Percentiles rank a stretch among this genome's conserved stretches.
Conservation (phyloP, 148 eudicot genomes). For the Nyssa sinensis region DNA sequence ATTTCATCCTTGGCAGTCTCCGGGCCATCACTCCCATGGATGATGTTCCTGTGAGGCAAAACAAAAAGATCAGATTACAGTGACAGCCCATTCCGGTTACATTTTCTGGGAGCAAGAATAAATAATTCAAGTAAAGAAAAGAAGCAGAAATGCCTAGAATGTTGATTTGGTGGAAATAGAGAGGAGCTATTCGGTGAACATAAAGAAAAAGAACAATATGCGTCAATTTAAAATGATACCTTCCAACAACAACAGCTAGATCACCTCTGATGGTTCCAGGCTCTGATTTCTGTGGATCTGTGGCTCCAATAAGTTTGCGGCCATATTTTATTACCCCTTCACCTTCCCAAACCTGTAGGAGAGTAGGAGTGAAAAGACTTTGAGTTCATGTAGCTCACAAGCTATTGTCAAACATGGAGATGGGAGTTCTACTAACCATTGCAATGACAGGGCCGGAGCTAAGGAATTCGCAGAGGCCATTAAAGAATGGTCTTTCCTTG, state of each 20-base stretch:
- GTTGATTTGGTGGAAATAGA: background rate
- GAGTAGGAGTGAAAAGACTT: background rate
- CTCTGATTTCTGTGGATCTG: slow-evolving; percentile 95
- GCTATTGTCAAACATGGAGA: slow-evolving; percentile 4
- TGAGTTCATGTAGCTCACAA: slow-evolving; percentile 3
- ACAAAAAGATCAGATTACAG: background rate
- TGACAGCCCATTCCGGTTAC: too few relatives aligned
- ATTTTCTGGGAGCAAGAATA: background rate
- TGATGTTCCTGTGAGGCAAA: slow-evolving; percentile 58
- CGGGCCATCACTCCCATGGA: slow-evolving; percentile 98
- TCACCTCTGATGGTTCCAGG: slow-evolving; percentile 99
- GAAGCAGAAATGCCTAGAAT: background rate
- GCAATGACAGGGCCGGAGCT: slow-evolving; percentile 99
- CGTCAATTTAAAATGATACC: slow-evolving; percentile 39
- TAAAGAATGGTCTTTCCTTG: slow-evolving; percentile 91
- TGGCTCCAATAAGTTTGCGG: slow-evolving; percentile 95
- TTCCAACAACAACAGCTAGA: slow-evolving; percentile 92
- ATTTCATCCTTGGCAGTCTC: slow-evolving; percentile 98
- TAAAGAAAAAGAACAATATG: too few relatives aligned
- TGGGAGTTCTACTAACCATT: slow-evolving; percentile 54
- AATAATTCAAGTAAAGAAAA: too few relatives aligned
- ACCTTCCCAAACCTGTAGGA: slow-evolving; percentile 97
- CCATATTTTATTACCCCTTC: slow-evolving; percentile 95
- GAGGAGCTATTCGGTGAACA: background rate
- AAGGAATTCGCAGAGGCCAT: slow-evolving; percentile 87